These are phyloP conservation scores for Boletus semigastroideus DNA, from an alignment of 1,284 basidiomycete species.

Conservation along the genomic window DNA sequence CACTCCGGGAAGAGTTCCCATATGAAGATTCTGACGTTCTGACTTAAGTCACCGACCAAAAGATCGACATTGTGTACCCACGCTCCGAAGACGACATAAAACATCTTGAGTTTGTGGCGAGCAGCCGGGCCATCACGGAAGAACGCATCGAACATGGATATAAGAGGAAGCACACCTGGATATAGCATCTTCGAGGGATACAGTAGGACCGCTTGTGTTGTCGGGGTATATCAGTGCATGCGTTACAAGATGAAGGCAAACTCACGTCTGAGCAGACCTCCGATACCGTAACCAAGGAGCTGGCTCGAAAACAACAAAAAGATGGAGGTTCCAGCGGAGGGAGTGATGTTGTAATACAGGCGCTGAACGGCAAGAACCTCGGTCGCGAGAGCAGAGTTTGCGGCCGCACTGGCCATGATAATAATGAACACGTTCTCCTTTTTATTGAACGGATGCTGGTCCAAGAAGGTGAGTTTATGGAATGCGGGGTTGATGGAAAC, in stretches of 20 bases:
- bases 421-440: conserved; percentile 63
- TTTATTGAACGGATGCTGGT: conserved; percentile 42
- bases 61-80: conserved; percentile 10
- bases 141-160: conserved; percentile 57
- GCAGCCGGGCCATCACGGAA: conserved; percentile 49
- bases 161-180: conserved; percentile 51
- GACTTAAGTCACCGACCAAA: not conserved
- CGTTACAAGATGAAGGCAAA: conserved; percentile 14
- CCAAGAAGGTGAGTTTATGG: conserved; percentile 3
- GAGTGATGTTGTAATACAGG: conserved; percentile 52
- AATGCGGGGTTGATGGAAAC: conserved; percentile 14
- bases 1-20: conserved; percentile 56
- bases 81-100: conserved; percentile 50
- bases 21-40: conserved; percentile 40
- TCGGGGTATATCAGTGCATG: conserved; percentile 16
- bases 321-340: conserved; percentile 53
- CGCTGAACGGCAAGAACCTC: conserved; percentile 66
- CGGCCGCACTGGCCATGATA: conserved; percentile 68
- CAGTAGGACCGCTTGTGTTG: conserved; percentile 43
- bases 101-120: conserved; percentile 45
- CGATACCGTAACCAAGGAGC: conserved; percentile 59
- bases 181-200: conserved; percentile 70
- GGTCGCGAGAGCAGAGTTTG: conserved; percentile 62
- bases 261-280: conserved; percentile 56
- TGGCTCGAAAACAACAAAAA: conserved; percentile 63